These are phyloP conservation scores for Botryotinia calthae DNA, from an alignment of 2,329 filamentous ascomycete species.

Conservation along the genomic window DNA sequence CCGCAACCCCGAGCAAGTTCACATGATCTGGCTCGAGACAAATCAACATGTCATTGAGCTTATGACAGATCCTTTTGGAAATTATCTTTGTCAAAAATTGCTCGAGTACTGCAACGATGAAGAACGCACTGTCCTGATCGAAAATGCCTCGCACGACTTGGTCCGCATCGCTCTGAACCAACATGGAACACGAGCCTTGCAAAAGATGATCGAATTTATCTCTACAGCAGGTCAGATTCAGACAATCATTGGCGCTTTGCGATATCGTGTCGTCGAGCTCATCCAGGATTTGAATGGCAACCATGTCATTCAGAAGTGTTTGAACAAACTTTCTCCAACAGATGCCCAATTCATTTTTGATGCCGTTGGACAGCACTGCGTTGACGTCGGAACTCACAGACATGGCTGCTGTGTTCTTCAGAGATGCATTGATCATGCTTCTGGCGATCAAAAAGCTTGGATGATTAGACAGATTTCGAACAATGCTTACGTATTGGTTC, in stretches of 20 bases:
- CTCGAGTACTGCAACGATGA: conserved; percentile 94
- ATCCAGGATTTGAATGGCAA: conserved; percentile 98
- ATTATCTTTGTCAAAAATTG: conserved; percentile 98
- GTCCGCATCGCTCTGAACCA: conserved; percentile 94
- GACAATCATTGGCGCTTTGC: conserved; percentile 82
- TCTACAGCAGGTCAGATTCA: conserved; percentile 80
- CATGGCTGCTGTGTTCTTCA: conserved; percentile 98
- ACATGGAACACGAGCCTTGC: conserved; percentile 90
- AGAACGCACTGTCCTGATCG: conserved; percentile 87
- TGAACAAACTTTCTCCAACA: conserved; percentile 82
- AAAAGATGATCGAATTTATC: conserved; percentile 99
- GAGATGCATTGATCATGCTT: conserved; percentile 96
- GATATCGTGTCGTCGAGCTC: conserved; percentile 81
- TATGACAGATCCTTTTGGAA: conserved; percentile 98
- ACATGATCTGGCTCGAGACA: conserved; percentile 93
- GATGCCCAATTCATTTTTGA: conserved; percentile 97
- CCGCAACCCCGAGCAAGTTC: conserved; percentile 75
- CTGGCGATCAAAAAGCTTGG: conserved; percentile 81
- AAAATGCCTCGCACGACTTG: conserved; percentile 83
- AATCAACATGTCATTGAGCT: conserved; percentile 92
- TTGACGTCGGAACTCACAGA: conserved; percentile 91
- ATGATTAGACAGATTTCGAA: conserved; percentile 84
- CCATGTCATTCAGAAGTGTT: conserved; percentile 97
- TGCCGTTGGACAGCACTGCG: conserved; percentile 81
- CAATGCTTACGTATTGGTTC: conserved; percentile 84